Base-by-base conservation (phyloP, 1,284 basidiomycete species). In the Ganoderma meredithae region DNA sequence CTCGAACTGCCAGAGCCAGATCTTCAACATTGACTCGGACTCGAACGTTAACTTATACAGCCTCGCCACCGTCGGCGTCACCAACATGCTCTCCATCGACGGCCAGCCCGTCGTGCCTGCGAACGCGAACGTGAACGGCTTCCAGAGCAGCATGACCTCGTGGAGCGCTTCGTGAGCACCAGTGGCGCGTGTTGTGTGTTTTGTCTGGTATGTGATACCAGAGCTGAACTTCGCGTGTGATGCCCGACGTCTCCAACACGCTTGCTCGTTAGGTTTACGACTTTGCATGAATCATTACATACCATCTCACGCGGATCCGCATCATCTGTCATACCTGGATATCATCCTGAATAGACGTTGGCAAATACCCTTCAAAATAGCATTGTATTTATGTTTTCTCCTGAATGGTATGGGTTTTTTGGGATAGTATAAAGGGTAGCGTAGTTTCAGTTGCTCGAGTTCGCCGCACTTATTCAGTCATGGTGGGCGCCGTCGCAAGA, bases 1-100 rank as follows among this genome's bases (percentile, higher is more conserved):
- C 3, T 76, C 72, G 47, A 82, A 77, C 43, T 93, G 91, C 76
- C 91, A 93, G 76, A 70, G 78, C 2, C 88, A 92, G 65, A 84
- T 91, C 33, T 72, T 87, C 69, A 86, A 87, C 71, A 75, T 92
- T 64, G 90, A 91, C 43, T 31, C 36, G 7, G 60, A 47, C 10
- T 62, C 60, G 36, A 31, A 12, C 22, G 44, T 62, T 6, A 36
- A 12, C 43, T 27, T 62, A 8, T 62, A 47, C 60, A 22, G 43
- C 9, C 44, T 62, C 27, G 44, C 60, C 9, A 62, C 91, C 0
- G 84, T 93, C n/a, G 91, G 84, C 10, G 80, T 84, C 8, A 86
- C 83, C 1, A 86, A 81, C 74, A 86, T 89, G 77, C 69, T 93
- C 25, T 89, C 86, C 75, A 81, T 92, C 55, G 82, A 80, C 64